phyloP scores from a whole-genome alignment of 345 rosid species.

The Xanthoceras sorbifolium region DNA sequence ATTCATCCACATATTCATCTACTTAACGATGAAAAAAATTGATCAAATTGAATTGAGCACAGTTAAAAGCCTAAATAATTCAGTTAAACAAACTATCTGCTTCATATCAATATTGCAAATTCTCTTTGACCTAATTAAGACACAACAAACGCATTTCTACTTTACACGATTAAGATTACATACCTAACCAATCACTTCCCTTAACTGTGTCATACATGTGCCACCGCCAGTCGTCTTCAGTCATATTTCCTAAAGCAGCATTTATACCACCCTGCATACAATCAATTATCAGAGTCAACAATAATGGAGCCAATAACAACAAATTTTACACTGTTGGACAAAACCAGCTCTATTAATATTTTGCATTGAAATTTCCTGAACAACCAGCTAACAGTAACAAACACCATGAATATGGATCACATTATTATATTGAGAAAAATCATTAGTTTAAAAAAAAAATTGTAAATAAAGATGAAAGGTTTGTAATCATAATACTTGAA shows the following conservation, averaged over 20 bases:
- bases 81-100: background rate
- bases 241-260: constrained; percentile 98
- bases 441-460: background rate
- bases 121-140: background rate
- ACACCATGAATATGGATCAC: background rate
- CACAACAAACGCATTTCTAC: background rate
- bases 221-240: constrained; percentile 99
- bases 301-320: background rate
- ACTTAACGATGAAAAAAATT: background rate
- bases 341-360: background rate
- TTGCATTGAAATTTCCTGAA: background rate
- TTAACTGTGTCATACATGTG: constrained; percentile 99
- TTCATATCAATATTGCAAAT: background rate
- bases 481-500: background rate
- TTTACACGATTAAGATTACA: constrained; percentile 3
- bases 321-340: background rate
- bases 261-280: constrained; percentile 91
- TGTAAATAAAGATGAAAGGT: background rate
- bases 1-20: background rate
- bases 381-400: constrained; percentile 1
- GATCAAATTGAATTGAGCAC: background rate
- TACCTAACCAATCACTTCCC: constrained; percentile 99
- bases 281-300: constrained; percentile 15
- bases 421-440: background rate
- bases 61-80: background rate